Base-by-base conservation (phyloP, 352 stramenopile genomes). In the Globisporangium radiosum region DNA sequence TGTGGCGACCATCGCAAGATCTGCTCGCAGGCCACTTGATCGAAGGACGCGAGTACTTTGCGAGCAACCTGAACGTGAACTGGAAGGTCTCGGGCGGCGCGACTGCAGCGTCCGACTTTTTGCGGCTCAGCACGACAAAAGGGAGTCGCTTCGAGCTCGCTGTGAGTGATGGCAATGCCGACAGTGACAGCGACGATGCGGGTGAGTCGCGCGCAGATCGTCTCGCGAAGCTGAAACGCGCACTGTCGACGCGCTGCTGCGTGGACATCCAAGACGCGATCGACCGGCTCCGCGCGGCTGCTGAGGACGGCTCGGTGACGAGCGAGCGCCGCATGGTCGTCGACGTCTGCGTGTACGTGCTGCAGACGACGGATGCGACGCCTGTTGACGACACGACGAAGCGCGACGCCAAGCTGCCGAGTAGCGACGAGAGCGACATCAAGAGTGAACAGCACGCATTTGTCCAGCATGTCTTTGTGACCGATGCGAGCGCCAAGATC, bases 101-200 rank as follows among this genome's bases (percentile, higher is more conserved):
- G 13, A 73, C 47, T 33, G 25, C 25, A 33, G 69, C 71, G 9
- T 14, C 10, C 42, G 42, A 45, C 8, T 89, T 74, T 37, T 59
- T 89, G 33, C 73, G 72, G 15, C 65, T 91, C 3, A 87, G 78
- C 36, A 85, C 78, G 1, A 88, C 73, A 14, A 91, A 89, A 54
- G 70, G 80, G 37, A 87, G 63, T 38, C 52, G 56, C 3, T 85
- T 63, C 13, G 57, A 63, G 42, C 36, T 51, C n/a, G 38, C 37
- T 36, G 50, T 9, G 7, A 54, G 47, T 15, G 38, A 33, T 33
- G 25, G 1, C 25, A 33, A 33, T 33, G 25, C 25, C 25, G 25
- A 33, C 25, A 33, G 17, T n/a, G 37, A 13, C 9, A 13, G 84
- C 57, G 67, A 81, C 54, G 61, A 71, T 11, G 44, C 51, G 14